Base-by-base conservation (phyloP, 345 rosid genomes). In the Gossypium turneri region DNA sequence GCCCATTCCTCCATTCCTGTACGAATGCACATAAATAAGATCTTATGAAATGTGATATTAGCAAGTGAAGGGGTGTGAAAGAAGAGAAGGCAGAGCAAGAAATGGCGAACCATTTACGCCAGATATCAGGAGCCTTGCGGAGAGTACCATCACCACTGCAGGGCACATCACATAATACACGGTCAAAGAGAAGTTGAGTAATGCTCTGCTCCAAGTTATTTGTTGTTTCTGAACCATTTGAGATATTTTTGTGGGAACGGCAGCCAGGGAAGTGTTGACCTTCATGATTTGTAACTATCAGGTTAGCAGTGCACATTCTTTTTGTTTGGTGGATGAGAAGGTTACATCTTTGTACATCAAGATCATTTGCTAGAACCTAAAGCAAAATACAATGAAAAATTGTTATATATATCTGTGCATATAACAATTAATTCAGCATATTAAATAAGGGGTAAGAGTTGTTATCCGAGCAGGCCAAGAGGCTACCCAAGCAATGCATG, bases 91-190 rank as follows among this genome's bases (percentile, higher is more conserved):
- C 11, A 74, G 55, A 41, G 72, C 48, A 53, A 65, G 25, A 56
- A 48, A 62, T 52, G 9, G 50, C 78, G 34, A 70, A 89, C 99
- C 98, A 95, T 90, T 91, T 95, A 74, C 98, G 84, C 99, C 98
- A 95, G 56, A 95, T 85, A 84, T 88, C 98, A 3, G 98, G 99
- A 85, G 99, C 97, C 87, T 95, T 95, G 82, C 97, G 92, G 41
- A 93, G 89, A 63, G 99, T 93, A 50, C 98, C 97, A 82, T 93
- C 99, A 74, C 98, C 98, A 76, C 99, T 93, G 86, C 98, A 93
- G 12, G 98, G 98, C 78, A 95, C 99, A 74, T 95, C 99, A 45
- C 98, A 95, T 44, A 95, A 73, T 74, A 95, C 97, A 60, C 98
- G 96, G 73, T 95, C 97, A 87, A 95, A 95, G 13, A 88, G 80